These are phyloP conservation scores for Gossypium raimondii DNA, from an alignment of 345 rosid genomes.

Conservation along the genomic window DNA sequence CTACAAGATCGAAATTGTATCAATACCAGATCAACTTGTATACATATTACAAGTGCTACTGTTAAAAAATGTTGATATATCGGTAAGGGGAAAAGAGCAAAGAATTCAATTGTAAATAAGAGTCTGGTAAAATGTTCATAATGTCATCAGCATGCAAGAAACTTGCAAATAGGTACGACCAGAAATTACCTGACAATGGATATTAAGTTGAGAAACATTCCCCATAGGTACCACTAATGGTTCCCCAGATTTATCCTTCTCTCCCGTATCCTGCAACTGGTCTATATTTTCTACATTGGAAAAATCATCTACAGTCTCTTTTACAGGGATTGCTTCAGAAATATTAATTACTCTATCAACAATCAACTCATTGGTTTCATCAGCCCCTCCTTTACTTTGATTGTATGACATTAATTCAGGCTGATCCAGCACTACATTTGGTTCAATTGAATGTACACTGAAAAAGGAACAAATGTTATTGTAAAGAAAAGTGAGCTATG, in stretches of 20 bases:
- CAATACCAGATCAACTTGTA: background rate
- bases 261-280: slow-evolving; percentile 15
- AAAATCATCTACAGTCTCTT: slow-evolving; percentile 27
- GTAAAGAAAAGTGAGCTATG: background rate
- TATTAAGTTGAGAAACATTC: slow-evolving; percentile 12
- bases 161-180: background rate
- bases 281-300: background rate
- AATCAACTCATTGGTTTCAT: slow-evolving; percentile 29
- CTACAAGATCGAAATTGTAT: background rate
- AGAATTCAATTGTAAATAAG: background rate
- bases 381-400: slow-evolving; percentile 30
- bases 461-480: slow-evolving; percentile 4
- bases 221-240: slow-evolving; percentile 12
- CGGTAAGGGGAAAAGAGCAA: background rate
- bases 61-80: background rate
- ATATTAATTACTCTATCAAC: slow-evolving; percentile 42
- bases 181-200: slow-evolving; percentile 24
- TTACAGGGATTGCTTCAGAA: slow-evolving; percentile 39
- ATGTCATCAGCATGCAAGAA: background rate
- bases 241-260: slow-evolving; percentile 2
- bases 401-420: slow-evolving; percentile 29
- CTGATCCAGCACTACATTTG: slow-evolving; percentile 35
- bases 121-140: background rate
- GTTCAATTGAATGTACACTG: slow-evolving; percentile 37
- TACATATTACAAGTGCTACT: background rate